Evolutionary conservation across 2,329 filamentous ascomycete genomes (phyloP).

Genomic region (Simplicillium aogashimaense): DNA sequence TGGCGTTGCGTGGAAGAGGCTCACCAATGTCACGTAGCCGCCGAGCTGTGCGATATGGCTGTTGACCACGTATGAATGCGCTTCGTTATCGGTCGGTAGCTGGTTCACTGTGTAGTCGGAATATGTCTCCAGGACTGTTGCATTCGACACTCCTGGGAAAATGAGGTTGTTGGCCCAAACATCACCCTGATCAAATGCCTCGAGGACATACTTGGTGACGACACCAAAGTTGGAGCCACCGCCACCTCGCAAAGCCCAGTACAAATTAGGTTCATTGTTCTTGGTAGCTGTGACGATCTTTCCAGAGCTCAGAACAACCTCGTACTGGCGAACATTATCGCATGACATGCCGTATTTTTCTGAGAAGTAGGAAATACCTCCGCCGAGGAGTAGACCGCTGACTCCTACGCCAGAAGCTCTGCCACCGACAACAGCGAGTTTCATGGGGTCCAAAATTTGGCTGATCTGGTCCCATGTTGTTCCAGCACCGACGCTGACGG

Average conservation of each 20-base stretch:
- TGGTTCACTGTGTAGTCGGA: conserved; percentile 7
- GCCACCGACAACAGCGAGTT: conserved; percentile 8
- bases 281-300: conserved; percentile 28
- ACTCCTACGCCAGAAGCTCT: conserved; percentile 8
- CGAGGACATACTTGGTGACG: conserved; percentile 18
- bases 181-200: conserved; percentile 15
- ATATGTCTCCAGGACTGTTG: conserved; percentile 8
- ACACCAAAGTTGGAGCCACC: conserved; percentile 29
- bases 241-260: conserved; percentile 46
- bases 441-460: conserved; percentile 22
- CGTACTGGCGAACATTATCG: conserved; percentile 32
- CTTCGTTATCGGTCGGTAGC: conserved; percentile 9
- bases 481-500: conserved; percentile 30
- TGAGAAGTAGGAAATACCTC: conserved; percentile 37
- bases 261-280: conserved; percentile 36
- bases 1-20: conserved; percentile 8
- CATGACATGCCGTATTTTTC: conserved; percentile 33
- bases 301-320: conserved; percentile 36
- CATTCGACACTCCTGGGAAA: conserved; percentile 8
- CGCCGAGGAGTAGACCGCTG: conserved; percentile 8
- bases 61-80: conserved; percentile 13
- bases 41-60: conserved; percentile 3
- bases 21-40: conserved; percentile 6
- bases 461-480: conserved; percentile 34
- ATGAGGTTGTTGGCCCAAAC: conserved; percentile 16